Base-by-base conservation (phyloP, 257 asterid genomes). In the Catharanthus roseus region DNA sequence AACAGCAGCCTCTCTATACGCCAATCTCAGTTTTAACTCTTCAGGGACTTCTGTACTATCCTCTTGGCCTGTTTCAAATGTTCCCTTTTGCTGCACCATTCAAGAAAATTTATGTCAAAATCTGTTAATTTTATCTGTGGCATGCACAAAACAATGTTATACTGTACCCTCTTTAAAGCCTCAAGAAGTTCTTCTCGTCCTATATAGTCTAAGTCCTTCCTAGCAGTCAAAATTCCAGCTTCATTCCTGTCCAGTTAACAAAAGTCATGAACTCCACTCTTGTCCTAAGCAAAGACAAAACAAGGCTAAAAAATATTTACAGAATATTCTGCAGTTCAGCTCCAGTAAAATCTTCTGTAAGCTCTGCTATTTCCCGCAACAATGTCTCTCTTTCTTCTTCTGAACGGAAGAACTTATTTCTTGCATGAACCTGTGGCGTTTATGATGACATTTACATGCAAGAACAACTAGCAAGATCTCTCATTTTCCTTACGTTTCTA, bases 61-160 rank as follows among this genome's bases (percentile, higher is more conserved):
- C 75, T 95, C 99, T 86, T 95, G 97, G 73, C 99, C 99, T 26
- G 99, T 91, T 84, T 95, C 99, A 79, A 95, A 95, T 53, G 99
- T 95, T 45, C 99, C 97, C 81, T 86, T 77, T 95, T 95, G 99
- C 99, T 95, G 92, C 88, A 87, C 72, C 55, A 78, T 82, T 68
- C 57, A 70, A 74, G 67, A 72, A 42, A 53, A 74, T 57, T 38
- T 23, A 80, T 29, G 71, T 67, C 58, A 77, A 72, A 47, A 19
- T 16, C 18, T 55, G 34, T 54, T 19, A 72, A 65, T 39, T 21
- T 50, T 36, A 39, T 5, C 55, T 29, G 38, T 56, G 58, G 63
- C 51, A 41, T 63, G 13, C 65, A 42, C 4, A 61, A 24, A 33
- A 71, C 65, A 57, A 21, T 38, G 45, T 34, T 57, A 74, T 73